A percentile compares a stretch with the other conserved stretches of the same genome.
Evolutionary conservation across 306 rosid species (phyloP).

Genomic region (Hylodesmum podocarpum): DNA sequence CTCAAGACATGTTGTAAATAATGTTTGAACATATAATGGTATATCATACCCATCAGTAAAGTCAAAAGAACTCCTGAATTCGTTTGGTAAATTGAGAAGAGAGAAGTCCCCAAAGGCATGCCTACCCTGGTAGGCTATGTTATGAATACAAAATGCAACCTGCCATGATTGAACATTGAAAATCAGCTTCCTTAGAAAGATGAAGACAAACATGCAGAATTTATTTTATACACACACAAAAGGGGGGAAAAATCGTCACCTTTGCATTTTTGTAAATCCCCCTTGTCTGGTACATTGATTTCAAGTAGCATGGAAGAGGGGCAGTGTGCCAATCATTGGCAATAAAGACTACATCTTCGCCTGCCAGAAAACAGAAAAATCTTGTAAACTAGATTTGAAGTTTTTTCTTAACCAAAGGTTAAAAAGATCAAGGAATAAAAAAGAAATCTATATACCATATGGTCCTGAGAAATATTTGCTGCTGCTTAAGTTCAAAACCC

Average conservation of each 20-base stretch:
- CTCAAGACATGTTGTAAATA: background rate
- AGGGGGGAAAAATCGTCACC: constrained; percentile 32
- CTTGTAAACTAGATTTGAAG: constrained; percentile 14
- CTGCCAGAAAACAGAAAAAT: constrained; percentile 37
- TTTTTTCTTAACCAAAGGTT: background rate
- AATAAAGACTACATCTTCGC: constrained; percentile 69
- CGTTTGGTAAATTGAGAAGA: constrained; percentile 56
- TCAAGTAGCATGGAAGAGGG: constrained; percentile 70
- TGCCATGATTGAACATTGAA: constrained; percentile 32
- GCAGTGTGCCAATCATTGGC: constrained; percentile 86
- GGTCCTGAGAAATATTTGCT: constrained; percentile 69
- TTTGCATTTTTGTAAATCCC: constrained; percentile 58
- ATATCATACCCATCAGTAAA: constrained; percentile 70
- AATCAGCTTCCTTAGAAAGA: constrained; percentile 17
- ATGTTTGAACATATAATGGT: background rate
- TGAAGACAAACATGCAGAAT: background rate
- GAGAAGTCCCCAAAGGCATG: constrained; percentile 50
- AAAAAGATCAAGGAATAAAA: constrained; percentile 14
- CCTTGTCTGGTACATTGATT: constrained; percentile 51
- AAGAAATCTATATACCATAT: constrained; percentile 58
- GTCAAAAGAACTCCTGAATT: constrained; percentile 64
- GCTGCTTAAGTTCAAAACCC: constrained; percentile 62
- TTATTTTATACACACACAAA: background rate
- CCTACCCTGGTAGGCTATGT: constrained; percentile 83
- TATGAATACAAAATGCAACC: constrained; percentile 84